Percentiles rank a stretch among this genome's conserved stretches.
phyloP scores from a whole-genome alignment of 768 basidiomycete species.

The Panus rudis region DNA sequence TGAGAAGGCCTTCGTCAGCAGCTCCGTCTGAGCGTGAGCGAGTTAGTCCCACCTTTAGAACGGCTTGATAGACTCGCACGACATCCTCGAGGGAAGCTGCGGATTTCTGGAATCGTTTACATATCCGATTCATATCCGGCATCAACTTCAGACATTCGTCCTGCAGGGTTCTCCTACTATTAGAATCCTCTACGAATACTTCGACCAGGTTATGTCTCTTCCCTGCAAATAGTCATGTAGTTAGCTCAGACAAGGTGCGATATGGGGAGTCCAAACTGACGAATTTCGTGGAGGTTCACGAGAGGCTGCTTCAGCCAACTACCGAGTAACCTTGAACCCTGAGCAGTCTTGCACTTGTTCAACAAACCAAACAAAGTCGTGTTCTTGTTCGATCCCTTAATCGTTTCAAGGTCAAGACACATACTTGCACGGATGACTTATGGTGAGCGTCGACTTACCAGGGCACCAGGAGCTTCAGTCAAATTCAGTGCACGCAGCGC shows the following conservation, averaged over 20 bases:
- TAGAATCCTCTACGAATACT: conserved; percentile 72
- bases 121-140: conserved; percentile 90
- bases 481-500: conserved; percentile 87
- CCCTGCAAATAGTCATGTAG: conserved; percentile 35
- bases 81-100: conserved; percentile 89
- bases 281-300: conserved; percentile 88
- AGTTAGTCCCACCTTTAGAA: conserved; percentile 53
- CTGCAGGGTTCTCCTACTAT: conserved; percentile 65
- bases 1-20: background rate
- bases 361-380: conserved; percentile 84
- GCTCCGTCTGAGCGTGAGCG: background rate
- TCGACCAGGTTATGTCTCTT: conserved; percentile 87
- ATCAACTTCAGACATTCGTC: conserved; percentile 84
- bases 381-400: conserved; percentile 63
- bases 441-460: too few relatives aligned
- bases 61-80: conserved; percentile 91
- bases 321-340: conserved; percentile 81
- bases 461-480: conserved; percentile 60
- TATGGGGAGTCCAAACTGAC: conserved; percentile 37
- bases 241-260: background rate
- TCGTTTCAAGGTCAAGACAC: background rate
- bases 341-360: conserved; percentile 94
- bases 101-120: conserved; percentile 84
- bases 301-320: conserved; percentile 96
- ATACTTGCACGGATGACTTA: background rate